These are phyloP conservation scores for Drosera spatulata DNA, from an alignment of 179 eudicot species.

Conservation along the genomic window DNA sequence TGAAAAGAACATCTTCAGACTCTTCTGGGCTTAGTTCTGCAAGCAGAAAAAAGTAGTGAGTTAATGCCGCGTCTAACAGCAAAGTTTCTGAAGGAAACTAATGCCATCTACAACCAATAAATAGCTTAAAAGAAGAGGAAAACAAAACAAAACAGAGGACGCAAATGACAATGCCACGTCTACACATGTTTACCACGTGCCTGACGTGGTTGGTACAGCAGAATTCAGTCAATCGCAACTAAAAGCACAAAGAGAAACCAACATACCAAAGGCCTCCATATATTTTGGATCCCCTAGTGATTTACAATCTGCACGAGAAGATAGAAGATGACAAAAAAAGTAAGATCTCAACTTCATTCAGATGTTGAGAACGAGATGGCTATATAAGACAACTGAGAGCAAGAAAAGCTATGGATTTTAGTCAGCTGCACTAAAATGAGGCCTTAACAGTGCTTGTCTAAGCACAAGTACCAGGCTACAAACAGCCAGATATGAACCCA, in stretches of 20 bases:
- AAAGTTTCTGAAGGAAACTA: neutral
- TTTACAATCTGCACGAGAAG: conserved; percentile 52
- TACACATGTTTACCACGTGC: no score
- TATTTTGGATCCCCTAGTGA: conserved; percentile 69
- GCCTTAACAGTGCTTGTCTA: no score
- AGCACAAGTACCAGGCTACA: no score
- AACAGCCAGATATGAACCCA: no score
- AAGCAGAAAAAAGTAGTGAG: neutral
- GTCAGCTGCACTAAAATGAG: no score
- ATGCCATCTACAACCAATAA: neutral
- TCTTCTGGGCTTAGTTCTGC: conserved; percentile 78
- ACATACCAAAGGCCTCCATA: conserved; percentile 77
- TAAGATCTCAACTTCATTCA: conserved; percentile 1
- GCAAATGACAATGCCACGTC: no score
- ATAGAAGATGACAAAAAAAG: conserved; percentile 5
- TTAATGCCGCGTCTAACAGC: neutral
- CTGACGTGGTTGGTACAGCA: no score
- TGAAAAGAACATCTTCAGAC: conserved; percentile 84
- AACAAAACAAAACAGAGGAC: no score
- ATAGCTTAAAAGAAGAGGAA: neutral
- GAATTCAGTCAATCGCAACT: no score
- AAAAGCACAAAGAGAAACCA: no score
- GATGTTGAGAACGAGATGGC: neutral
- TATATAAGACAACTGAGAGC: no score
- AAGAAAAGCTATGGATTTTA: no score